Conservation (phyloP, 208 protist species). For the Leishmania arabica region DNA sequence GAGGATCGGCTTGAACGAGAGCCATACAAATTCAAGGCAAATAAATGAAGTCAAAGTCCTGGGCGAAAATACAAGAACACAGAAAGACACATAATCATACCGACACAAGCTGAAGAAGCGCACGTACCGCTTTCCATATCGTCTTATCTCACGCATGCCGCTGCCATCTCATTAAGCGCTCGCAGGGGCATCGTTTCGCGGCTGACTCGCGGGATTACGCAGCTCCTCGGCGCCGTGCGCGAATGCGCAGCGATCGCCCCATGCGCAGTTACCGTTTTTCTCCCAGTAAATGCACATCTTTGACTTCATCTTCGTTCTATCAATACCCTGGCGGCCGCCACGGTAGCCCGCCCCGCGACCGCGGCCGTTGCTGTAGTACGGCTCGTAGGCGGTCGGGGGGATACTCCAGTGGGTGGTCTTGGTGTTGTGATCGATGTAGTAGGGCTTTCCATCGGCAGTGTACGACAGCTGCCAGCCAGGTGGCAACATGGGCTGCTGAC, state of each 20-base stretch:
- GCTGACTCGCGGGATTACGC: conserved; percentile 21
- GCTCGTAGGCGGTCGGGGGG: conserved; percentile 43
- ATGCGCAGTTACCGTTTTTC: conserved; percentile 81
- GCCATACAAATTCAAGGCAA: background rate
- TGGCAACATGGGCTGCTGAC: conserved; percentile 56
- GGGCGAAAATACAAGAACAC: background rate
- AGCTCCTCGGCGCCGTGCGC: conserved; percentile 80
- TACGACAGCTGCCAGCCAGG: conserved; percentile 82
- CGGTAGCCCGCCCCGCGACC: conserved; percentile 36
- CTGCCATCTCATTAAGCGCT: conserved; percentile 2
- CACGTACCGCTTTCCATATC: conserved; percentile 10
- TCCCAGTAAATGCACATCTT: conserved; percentile 91
- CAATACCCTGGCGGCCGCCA: conserved; percentile 62
- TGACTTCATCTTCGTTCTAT: conserved; percentile 77
- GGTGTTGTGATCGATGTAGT: conserved; percentile 89
- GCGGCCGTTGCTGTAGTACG: conserved; percentile 35
- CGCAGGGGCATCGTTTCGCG: conserved; percentile 21
- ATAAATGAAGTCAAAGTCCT: background rate
- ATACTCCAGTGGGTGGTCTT: conserved; percentile 85
- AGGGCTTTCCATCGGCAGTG: conserved; percentile 66
- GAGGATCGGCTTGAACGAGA: background rate
- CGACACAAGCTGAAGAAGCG: conserved; percentile 7
- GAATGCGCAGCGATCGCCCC: conserved; percentile 85
- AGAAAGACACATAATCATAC: background rate
- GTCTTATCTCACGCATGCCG: conserved; percentile 6